Evolutionary conservation across 139 green algal genomes (phyloP), one percentile per base, ranked within the genome.

Genomic region (Chlamydomonas asymmetrica): DNA sequence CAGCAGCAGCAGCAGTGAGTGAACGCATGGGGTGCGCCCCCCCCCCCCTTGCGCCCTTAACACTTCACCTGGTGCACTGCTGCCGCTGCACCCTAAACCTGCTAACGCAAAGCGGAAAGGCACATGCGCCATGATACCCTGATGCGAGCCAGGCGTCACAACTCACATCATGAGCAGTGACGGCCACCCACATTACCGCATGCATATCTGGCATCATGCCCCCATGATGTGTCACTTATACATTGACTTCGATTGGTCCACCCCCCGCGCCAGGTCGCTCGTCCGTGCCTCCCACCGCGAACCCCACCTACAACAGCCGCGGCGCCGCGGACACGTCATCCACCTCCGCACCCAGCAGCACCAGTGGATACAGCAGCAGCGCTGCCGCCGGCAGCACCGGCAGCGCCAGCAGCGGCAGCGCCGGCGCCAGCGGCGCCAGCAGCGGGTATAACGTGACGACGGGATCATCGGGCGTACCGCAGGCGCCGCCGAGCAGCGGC

Each of bases 191-290:
- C 8, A 70, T 35, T 43, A 5, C 57, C 5, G 37, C 7, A 9
- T 62, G 10, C 22, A 66, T 8, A 27, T 13, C 61, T 49, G 31
- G 7, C 48, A 56, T 16, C 20, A 20, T 56, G 48, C 48, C 48
- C 48, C 16, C 16, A 56, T 45, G 31, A 40, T 62, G 56, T 32
- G 72, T 62, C n/a, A 80, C 40, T 32, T 48, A 69, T 69, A 10
- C 32, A 69, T 52, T 32, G 63, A 35, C 49, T 35, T 2, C 48
- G 25, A 23, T 65, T 48, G 56, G 43, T 32, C n/a, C 63, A 34
- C 29, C 22, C 20, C 5, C 54, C 39, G 57, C 38, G 39, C 7
- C 68, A 13, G 27, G 37, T 5, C 39, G 37, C 4, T 31, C 67
- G 29, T 32, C 59, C 57, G 48, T 41, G 40, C 2, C 57, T 40